These are phyloP conservation scores for Leccinum variicolor DNA, from an alignment of 768 basidiomycete genomes.

Conservation along the genomic window DNA sequence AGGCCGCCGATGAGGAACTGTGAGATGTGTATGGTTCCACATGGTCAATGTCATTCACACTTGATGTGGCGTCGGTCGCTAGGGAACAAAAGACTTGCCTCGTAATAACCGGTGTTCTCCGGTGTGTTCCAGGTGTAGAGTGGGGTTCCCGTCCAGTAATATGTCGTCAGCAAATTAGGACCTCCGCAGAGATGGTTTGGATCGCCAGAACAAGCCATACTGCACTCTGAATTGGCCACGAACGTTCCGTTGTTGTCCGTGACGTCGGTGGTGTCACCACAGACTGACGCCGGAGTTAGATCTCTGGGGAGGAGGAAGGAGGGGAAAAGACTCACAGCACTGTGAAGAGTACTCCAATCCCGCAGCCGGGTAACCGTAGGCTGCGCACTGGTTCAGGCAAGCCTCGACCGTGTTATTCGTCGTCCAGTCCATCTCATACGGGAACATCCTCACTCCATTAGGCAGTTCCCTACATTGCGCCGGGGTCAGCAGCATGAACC, in stretches of 20 bases:
- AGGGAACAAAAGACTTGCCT: constrained; percentile 41
- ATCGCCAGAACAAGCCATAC: constrained; percentile 64
- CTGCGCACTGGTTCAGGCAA: constrained; percentile 66
- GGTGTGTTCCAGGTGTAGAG: constrained; percentile 67
- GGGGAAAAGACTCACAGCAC: constrained; percentile 54
- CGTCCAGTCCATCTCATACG: constrained; percentile 55
- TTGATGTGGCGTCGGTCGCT: constrained; percentile 18
- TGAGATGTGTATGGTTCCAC: too few species aligned
- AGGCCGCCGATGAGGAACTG: constrained; percentile 54
- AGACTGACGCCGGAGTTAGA: constrained; percentile 43
- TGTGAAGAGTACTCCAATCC: constrained; percentile 70
- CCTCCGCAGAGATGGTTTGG: constrained; percentile 68
- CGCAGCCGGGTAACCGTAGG: constrained; percentile 68
- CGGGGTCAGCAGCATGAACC: not conserved
- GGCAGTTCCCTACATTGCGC: constrained; percentile 42
- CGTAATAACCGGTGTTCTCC: constrained; percentile 60
- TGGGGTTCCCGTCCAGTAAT: constrained; percentile 46
- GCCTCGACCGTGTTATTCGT: constrained; percentile 61
- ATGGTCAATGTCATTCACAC: not conserved
- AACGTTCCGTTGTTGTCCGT: constrained; percentile 29
- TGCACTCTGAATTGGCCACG: constrained; percentile 38
- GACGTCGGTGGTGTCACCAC: constrained; percentile 65
- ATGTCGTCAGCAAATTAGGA: constrained; percentile 49
- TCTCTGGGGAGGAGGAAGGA: not conserved
- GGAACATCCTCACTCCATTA: constrained; percentile 48